These are phyloP conservation scores for Sordariomycetes sp. DNA, from an alignment of 2,329 filamentous ascomycete genomes.

Conservation along the genomic window DNA sequence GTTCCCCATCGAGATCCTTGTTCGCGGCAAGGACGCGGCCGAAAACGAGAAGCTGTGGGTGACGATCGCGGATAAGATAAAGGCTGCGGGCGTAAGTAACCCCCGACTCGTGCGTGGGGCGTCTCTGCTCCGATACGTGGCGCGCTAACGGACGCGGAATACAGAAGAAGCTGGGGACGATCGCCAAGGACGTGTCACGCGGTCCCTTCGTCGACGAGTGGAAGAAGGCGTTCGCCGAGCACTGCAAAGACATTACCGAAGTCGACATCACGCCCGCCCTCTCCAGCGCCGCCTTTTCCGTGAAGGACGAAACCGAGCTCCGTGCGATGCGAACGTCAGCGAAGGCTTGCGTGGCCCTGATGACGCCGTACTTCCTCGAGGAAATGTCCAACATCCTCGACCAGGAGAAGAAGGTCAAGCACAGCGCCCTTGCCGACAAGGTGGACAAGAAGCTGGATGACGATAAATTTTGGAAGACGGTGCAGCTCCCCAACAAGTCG, in stretches of 20 bases:
- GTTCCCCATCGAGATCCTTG: conserved; percentile 82
- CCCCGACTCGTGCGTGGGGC: not conserved
- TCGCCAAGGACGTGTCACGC: conserved; percentile 72
- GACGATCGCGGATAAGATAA: conserved; percentile 77
- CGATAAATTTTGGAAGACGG: conserved; percentile 80
- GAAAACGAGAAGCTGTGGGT: conserved; percentile 87
- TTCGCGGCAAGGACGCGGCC: conserved; percentile 82
- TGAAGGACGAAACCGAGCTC: conserved; percentile 92
- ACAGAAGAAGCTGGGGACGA: conserved; percentile 79
- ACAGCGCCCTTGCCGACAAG: conserved; percentile 75
- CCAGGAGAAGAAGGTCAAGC: conserved; percentile 93
- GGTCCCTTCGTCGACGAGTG: conserved; percentile 95
- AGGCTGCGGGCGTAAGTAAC: conserved; percentile 65
- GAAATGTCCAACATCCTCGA: conserved; percentile 96
- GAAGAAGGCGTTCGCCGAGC: conserved; percentile 71
- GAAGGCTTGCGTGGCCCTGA: conserved; percentile 84
- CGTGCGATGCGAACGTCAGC: conserved; percentile 90
- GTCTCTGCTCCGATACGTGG: not conserved
- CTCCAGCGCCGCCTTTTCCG: conserved; percentile 72
- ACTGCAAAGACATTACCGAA: conserved; percentile 78
- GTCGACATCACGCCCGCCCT: conserved; percentile 77
- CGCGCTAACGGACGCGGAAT: not conserved
- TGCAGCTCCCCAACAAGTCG: conserved; percentile 55
- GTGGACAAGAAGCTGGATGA: conserved; percentile 90
- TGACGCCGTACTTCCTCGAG: conserved; percentile 95